These are phyloP conservation scores for Ceratocystis variospora DNA, from an alignment of 2,329 filamentous ascomycete genomes.

Conservation along the genomic window DNA sequence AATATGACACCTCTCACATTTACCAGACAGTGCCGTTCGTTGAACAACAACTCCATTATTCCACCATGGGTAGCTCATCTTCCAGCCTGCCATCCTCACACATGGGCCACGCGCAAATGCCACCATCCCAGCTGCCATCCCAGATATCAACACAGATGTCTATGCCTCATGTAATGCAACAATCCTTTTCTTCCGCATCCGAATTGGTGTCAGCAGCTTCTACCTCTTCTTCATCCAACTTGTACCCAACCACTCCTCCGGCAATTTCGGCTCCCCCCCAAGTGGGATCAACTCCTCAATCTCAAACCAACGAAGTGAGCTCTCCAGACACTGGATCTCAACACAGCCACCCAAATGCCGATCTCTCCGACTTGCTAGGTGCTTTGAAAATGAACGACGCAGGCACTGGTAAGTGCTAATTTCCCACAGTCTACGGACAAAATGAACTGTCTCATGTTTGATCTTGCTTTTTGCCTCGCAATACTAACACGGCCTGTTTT, in stretches of 20 bases:
- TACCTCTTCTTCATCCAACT: constrained; percentile 4
- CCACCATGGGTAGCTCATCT: constrained; percentile 25
- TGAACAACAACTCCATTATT: constrained; percentile 32
- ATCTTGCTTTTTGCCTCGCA: no score
- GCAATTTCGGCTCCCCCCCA: constrained; percentile 8
- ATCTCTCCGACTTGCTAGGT: constrained; percentile 68
- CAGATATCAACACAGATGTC: background rate
- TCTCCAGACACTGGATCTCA: constrained; percentile 41
- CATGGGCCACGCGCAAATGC: constrained; percentile 5
- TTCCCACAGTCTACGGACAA: background rate
- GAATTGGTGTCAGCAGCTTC: background rate
- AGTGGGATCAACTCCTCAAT: constrained; percentile 9
- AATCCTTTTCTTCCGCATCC: constrained; percentile 8
- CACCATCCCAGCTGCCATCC: background rate
- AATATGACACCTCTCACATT: constrained; percentile 26
- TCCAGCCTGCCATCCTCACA: background rate
- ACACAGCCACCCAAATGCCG: constrained; percentile 53
- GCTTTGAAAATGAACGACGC: constrained; percentile 76
- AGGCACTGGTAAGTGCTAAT: constrained; percentile 54
- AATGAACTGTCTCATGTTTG: background rate
- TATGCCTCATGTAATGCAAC: constrained; percentile 6
- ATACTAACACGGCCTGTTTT: constrained; percentile 8
- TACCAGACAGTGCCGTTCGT: constrained; percentile 41
- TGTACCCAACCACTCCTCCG: constrained; percentile 17
- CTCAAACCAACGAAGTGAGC: constrained; percentile 19